Base-by-base conservation (phyloP, 1,284 basidiomycete species). In the Moniliophthora roreri region DNA sequence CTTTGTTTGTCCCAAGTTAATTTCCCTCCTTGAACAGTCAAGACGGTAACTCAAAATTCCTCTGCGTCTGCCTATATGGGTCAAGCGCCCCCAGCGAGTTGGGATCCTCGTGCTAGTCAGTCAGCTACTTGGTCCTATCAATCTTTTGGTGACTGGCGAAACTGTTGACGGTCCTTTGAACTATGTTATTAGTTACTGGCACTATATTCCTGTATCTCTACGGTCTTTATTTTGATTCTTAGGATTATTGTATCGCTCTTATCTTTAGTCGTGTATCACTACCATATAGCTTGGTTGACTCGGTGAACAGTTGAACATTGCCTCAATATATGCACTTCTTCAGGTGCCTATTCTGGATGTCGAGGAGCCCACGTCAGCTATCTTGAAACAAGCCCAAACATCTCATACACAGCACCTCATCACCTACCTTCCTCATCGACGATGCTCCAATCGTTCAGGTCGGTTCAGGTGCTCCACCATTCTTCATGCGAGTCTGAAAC, bases 31-130 rank as follows among this genome's bases (percentile, higher is more conserved):
- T 32, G 38, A 24, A 21, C 50, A 60, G 68, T 76, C 38, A 69
- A 62, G 51, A 71, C 69, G 7, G 71, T 76, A 21, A 18, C 18
- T 8, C 23, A 35, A 7, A 37, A 42, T n/a, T 10, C 37, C 36
- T 46, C 51, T 4, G 26, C 45, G 28, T 44, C 51, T 47, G 47
- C 44, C 6, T 46, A 28, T 4, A 18, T 47, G 5, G 39, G 28
- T 35, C 46, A 46, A 10, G 24, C 51, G 24, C 3, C 44, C 9
- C 7, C 44, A 28, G 23, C 26, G 24, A 13, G 28, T 26, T 32
- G 24, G 3, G 23, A 8, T 4, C 26, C 13, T 8, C 15, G 6
- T 26, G 21, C 24, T 24, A 46, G 16, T 21, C 7, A 41, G 11
- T n/a, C 40, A 23, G 11, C 7, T 11, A 11, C 40, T 11, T 41